Percentiles rank a stretch among this genome's conserved stretches.
Conservation (phyloP, 2,329 filamentous ascomycete genomes). For the Monosporascus sp. region DNA sequence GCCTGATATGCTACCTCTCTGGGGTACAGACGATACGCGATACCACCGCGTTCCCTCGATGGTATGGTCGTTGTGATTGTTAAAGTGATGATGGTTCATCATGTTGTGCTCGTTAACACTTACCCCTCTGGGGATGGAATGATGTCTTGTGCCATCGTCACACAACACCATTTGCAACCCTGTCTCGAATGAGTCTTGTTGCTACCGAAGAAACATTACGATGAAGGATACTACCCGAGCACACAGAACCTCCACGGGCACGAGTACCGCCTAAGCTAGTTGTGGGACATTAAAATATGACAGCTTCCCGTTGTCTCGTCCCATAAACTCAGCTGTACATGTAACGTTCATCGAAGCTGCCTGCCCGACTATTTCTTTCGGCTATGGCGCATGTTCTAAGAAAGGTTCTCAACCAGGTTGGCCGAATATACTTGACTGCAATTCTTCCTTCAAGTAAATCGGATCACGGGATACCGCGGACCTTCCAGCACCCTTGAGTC, state of each 20-base stretch:
- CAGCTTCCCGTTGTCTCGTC: neutral
- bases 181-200: conserved; percentile 10
- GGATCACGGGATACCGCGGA: neutral
- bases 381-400: neutral
- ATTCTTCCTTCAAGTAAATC: neutral
- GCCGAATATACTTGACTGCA: neutral
- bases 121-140: conserved; percentile 32
- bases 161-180: conserved; percentile 15
- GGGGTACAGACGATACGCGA: conserved; percentile 81
- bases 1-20: conserved; percentile 75
- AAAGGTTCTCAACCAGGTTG: neutral
- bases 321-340: neutral
- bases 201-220: conserved; percentile 15
- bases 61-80: conserved; percentile 58
- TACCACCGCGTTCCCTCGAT: conserved; percentile 79
- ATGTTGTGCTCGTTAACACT: conserved; percentile 33
- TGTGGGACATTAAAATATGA: neutral
- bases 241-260: neutral
- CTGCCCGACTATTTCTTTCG: neutral
- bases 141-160: conserved; percentile 23
- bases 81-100: conserved; percentile 24
- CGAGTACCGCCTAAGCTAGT: neutral
- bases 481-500: neutral
- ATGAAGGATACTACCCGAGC: conserved; percentile 11
- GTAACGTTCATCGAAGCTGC: neutral